Evolutionary conservation across 1,284 basidiomycete genomes (phyloP).

Genomic region (Peniophora sp.): DNA sequence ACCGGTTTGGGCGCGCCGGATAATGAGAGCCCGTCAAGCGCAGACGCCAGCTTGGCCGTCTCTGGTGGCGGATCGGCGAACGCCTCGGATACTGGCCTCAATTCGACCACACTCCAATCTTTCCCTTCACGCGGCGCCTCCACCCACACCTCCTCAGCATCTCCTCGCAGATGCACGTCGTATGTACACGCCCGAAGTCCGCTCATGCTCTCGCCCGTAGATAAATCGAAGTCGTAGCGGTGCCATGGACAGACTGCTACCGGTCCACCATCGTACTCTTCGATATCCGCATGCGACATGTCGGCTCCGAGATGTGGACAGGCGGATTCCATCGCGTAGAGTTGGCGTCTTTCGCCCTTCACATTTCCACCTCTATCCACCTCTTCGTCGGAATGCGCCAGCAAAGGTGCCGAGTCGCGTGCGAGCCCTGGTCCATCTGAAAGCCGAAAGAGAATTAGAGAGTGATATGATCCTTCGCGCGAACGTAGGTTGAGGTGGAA

Average conservation of each 20-base stretch:
- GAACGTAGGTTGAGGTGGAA: slow-evolving; percentile 66
- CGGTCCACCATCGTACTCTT: slow-evolving; percentile 53
- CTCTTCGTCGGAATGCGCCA: slow-evolving; percentile 6
- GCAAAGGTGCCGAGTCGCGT: too few relatives aligned
- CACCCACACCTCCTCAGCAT: slow-evolving; percentile 50
- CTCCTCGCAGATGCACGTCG: slow-evolving; percentile 46
- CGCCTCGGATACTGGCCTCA: slow-evolving; percentile 79
- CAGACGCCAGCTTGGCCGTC: slow-evolving; percentile 15
- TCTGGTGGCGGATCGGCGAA: slow-evolving; percentile 63
- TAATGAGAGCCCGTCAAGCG: too few relatives aligned
- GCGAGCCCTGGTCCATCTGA: slow-evolving; percentile 18
- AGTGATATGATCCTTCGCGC: slow-evolving; percentile 54
- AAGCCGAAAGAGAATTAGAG: slow-evolving; percentile 67
- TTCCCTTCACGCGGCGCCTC: slow-evolving; percentile 50
- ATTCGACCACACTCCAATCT: slow-evolving; percentile 67
- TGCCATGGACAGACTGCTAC: slow-evolving; percentile 83
- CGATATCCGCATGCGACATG: slow-evolving; percentile 73
- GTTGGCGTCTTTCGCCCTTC: slow-evolving; percentile 26
- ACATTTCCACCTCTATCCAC: slow-evolving; percentile 8
- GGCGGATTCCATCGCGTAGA: slow-evolving; percentile 81
- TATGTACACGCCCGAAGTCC: slow-evolving; percentile 79
- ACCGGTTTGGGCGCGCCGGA: slow-evolving; percentile 3
- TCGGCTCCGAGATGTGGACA: slow-evolving; percentile 85
- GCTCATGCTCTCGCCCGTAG: slow-evolving; percentile 68
- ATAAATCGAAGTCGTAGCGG: slow-evolving; percentile 66